phyloP scores from a whole-genome alignment of 495 filamentous ascomycete species.

The Venustampulla echinocandica region DNA sequence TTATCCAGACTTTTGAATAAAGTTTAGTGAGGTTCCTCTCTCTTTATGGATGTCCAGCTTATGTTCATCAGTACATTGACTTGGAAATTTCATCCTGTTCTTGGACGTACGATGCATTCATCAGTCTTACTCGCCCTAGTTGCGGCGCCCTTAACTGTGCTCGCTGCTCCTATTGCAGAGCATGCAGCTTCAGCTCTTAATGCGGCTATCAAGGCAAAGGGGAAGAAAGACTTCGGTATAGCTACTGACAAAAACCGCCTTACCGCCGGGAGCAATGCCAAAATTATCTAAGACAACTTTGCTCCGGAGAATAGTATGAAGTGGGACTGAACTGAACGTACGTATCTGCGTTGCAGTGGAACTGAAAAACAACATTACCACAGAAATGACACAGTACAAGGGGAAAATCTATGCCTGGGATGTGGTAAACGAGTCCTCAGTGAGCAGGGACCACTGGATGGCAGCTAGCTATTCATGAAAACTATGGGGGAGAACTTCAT shows the following conservation, averaged over 20 bases:
- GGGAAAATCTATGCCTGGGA: slow-evolving; percentile 44
- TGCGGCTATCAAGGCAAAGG: slow-evolving; percentile 31
- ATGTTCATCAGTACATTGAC: too few species aligned
- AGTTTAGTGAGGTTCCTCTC: too few species aligned
- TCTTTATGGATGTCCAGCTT: too few species aligned
- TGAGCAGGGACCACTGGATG: slow-evolving; percentile 52
- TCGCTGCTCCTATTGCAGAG: neutral
- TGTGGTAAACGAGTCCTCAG: slow-evolving; percentile 65
- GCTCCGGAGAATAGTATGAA: slow-evolving; percentile 49
- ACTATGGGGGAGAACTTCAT: slow-evolving; percentile 35
- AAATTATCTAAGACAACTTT: slow-evolving; percentile 50
- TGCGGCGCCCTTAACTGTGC: neutral
- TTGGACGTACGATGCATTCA: too few species aligned
- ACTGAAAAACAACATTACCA: slow-evolving; percentile 43
- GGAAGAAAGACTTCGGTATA: slow-evolving; percentile 52
- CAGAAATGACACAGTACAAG: slow-evolving; percentile 45
- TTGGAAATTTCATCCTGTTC: too few species aligned
- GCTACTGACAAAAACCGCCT: slow-evolving; percentile 47
- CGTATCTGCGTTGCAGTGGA: neutral
- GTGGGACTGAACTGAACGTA: slow-evolving; percentile 10
- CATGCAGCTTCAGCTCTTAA: neutral
- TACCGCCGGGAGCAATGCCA: slow-evolving; percentile 35
- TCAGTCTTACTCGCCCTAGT: neutral
- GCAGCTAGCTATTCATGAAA: slow-evolving; percentile 45
- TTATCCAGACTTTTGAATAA: too few species aligned